phyloP scores from a whole-genome alignment of 495 filamentous ascomycete genomes.

The Penicillium samsonianum region DNA sequence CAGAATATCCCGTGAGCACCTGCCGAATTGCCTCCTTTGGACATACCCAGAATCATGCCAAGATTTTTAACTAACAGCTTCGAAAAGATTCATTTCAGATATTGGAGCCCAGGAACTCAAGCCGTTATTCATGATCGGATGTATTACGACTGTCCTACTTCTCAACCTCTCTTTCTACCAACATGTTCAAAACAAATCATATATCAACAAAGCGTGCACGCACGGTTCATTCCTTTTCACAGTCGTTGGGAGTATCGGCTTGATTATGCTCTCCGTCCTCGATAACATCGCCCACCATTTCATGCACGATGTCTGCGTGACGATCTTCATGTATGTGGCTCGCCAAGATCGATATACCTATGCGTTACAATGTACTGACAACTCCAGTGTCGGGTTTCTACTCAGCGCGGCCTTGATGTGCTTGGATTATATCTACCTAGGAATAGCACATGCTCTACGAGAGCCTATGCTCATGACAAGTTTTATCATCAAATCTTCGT shows the following conservation, averaged over 20 bases:
- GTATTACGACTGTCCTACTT: conserved; percentile 20
- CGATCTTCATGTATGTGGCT: conserved; percentile 22
- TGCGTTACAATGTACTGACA: conserved; percentile 8
- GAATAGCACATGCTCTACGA: conserved; percentile 12
- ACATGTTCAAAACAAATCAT: conserved; percentile 21
- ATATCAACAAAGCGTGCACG: conserved; percentile 18
- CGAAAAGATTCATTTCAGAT: conserved; percentile 25
- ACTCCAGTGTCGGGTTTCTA: conserved; percentile 18
- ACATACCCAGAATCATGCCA: neutral
- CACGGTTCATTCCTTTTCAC: conserved; percentile 22
- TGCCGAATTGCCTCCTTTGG: neutral
- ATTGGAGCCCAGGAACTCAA: conserved; percentile 23
- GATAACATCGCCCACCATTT: conserved; percentile 23
- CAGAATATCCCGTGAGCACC: conserved; percentile 24
- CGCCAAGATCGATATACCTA: neutral
- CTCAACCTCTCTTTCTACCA: conserved; percentile 25
- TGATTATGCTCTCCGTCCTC: conserved; percentile 22
- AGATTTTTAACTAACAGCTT: neutral
- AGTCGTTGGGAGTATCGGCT: conserved; percentile 20
- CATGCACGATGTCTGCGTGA: conserved; percentile 22
- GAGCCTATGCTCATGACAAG: conserved; percentile 22
- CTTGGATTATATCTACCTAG: conserved; percentile 23
- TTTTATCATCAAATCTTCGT: conserved; percentile 25
- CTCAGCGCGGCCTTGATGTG: conserved; percentile 23
- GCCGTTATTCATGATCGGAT: conserved; percentile 24